phyloP scores from a whole-genome alignment of 768 basidiomycete genomes.

The Lactarius sp. region DNA sequence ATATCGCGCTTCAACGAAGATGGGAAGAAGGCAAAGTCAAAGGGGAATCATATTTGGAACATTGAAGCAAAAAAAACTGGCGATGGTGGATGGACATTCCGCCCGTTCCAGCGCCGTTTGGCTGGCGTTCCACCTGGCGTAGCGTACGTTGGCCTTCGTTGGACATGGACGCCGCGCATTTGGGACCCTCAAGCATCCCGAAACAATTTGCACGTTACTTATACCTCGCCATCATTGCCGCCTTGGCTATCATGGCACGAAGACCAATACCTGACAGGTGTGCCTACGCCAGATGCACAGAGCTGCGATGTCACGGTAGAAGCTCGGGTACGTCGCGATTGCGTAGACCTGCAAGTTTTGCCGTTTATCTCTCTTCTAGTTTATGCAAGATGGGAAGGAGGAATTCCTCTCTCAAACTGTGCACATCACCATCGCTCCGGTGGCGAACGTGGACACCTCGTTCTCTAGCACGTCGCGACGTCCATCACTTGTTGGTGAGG shows the following conservation, averaged over 20 bases:
- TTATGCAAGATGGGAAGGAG: constrained; percentile 69
- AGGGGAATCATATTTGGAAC: constrained; percentile 99
- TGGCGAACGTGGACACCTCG: constrained; percentile 44
- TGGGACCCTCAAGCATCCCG: constrained; percentile 96
- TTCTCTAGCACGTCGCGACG: constrained; percentile 41
- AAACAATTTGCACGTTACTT: constrained; percentile 71
- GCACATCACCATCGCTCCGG: constrained; percentile 67
- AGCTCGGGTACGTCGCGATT: constrained; percentile 56
- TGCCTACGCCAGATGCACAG: constrained; percentile 71
- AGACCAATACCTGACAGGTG: constrained; percentile 68
- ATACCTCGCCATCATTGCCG: constrained; percentile 76
- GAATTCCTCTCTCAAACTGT: constrained; percentile 63
- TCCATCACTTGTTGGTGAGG: constrained; percentile 45
- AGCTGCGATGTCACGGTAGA: constrained; percentile 70
- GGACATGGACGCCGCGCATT: constrained; percentile 89
- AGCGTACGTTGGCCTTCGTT: constrained; percentile 75
- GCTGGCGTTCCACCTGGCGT: constrained; percentile 77
- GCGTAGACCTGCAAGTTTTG: constrained; percentile 14
- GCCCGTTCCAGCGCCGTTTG: constrained; percentile 83
- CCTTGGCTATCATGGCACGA: constrained; percentile 87
- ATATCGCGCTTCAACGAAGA: constrained; percentile 98
- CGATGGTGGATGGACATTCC: constrained; percentile 80
- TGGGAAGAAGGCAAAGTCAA: constrained; percentile 98
- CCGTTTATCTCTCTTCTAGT: constrained; percentile 39
- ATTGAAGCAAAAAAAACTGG: constrained; percentile 85